Evolutionary conservation across 179 eudicot species (phyloP).

Genomic region (Silene noctiflora): DNA sequence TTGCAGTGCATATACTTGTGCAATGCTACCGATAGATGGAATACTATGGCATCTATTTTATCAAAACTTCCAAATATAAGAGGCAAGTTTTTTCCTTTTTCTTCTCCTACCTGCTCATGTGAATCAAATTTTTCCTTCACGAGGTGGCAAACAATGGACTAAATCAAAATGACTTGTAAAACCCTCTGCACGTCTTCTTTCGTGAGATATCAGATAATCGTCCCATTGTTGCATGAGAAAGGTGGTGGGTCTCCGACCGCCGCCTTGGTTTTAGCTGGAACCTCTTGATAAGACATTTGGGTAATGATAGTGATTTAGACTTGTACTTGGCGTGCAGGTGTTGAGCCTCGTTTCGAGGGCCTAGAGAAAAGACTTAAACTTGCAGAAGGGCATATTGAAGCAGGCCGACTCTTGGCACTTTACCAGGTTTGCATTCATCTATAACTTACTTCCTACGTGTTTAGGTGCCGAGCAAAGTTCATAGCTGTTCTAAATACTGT

Average conservation of each 20-base stretch:
- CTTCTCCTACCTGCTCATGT: slow-evolving; percentile 4
- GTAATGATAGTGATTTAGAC: slow-evolving; percentile 9
- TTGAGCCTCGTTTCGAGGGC: slow-evolving; percentile 40
- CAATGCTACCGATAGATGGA: slow-evolving; percentile 71
- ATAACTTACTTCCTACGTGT: neutral
- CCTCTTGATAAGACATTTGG: neutral
- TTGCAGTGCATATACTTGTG: slow-evolving; percentile 78
- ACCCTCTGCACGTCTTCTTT: neutral
- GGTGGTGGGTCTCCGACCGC: neutral
- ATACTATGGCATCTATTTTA: slow-evolving; percentile 76
- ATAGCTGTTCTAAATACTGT: neutral
- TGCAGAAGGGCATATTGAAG: slow-evolving; percentile 96
- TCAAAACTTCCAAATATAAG: slow-evolving; percentile 62
- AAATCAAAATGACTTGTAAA: neutral
- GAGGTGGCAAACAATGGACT: slow-evolving; percentile 1
- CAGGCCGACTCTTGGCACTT: slow-evolving; percentile 86
- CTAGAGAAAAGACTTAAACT: slow-evolving; percentile 60
- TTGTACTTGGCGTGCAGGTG: slow-evolving; percentile 38
- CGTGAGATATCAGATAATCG: neutral
- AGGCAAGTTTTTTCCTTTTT: slow-evolving; percentile 41
- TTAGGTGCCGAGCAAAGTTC: slow-evolving; percentile 6
- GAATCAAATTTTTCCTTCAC: neutral
- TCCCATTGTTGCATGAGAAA: neutral
- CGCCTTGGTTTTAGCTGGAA: neutral
- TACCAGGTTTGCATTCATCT: slow-evolving; percentile 63